Evolutionary conservation across 495 filamentous ascomycete genomes (phyloP), one percentile per base, ranked within the genome.

Genomic region (Penicillium robsamsonii): DNA sequence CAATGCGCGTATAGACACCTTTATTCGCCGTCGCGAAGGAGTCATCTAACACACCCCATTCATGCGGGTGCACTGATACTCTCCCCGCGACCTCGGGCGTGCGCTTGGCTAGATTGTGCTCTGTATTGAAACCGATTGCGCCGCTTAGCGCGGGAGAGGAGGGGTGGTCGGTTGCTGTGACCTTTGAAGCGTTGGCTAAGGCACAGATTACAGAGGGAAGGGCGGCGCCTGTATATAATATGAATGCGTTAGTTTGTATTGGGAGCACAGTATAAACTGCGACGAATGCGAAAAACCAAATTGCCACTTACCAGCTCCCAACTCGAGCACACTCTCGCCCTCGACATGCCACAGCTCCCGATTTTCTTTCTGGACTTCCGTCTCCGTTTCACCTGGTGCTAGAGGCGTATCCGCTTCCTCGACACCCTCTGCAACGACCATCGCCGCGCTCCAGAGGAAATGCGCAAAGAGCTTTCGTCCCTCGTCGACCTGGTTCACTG

Each of bases 381-480:
- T 38, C 5, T 46, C 17, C 10, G 31, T 33, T 10, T 46, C 33
- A 15, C 47, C 30, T 13, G 5, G 18, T 24, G 22, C 20, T 4
- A n/a, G 9, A 1, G 48, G 53, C 13, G 11, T 58, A 55, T 62
- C 66, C 12, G 67, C 68, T 25, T 59, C 72, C 62, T 88, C 85
- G 10, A 94, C 73, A 12, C 85, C 74, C 66, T 89, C 88, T 1
- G 87, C 88, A 45, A 92, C 76, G 52, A 87, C 75, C 59, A 93
- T 72, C 0, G 79, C 84, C n/a, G 89, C 78, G 67, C 93, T 95
- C 92, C 92, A 96, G 6, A 96, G 71, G 68, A 89, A 88, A 68
- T 96, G 92, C 33, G 85, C 85, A 68, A 92, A 96, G 37, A 94
- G 79, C 40, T 70, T 75, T 51, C 87, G 69, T 15, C 81, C 81